Evolutionary conservation across 441 rosid genomes (phyloP).

Genomic region (Bruguiera hainesii): DNA sequence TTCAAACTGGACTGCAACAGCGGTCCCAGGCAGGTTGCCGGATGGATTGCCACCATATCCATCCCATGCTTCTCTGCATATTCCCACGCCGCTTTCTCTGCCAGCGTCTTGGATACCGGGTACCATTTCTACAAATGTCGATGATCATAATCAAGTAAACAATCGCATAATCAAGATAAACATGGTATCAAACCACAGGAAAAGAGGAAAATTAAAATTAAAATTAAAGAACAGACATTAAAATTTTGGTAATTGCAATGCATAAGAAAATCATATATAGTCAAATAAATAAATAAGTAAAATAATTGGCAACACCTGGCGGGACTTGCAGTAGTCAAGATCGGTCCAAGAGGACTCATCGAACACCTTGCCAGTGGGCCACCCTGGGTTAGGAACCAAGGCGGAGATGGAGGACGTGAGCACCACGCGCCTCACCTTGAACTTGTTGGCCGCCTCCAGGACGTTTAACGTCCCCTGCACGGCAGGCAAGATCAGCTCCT

Average conservation of each 20-base stretch:
- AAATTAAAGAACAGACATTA: no score
- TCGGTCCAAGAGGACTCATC: conserved; percentile 88
- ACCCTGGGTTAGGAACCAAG: conserved; percentile 64
- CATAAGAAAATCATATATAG: neutral
- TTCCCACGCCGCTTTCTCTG: conserved; percentile 85
- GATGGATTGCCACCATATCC: conserved; percentile 68
- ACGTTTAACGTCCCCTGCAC: conserved; percentile 78
- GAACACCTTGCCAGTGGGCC: conserved; percentile 46
- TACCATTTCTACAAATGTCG: conserved; percentile 55
- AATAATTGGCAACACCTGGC: conserved; percentile 35
- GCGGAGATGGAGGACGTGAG: conserved; percentile 82
- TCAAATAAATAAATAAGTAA: neutral
- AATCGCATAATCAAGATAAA: no score
- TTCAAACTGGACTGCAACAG: conserved; percentile 67
- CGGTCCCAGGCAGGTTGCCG: conserved; percentile 75
- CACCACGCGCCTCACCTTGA: conserved; percentile 67
- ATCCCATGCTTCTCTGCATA: conserved; percentile 55
- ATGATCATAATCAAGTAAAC: no score
- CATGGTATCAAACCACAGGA: no score
- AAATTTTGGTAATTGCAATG: no score
- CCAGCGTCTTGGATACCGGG: conserved; percentile 75
- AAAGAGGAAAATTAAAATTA: no score
- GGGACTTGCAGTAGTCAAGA: conserved; percentile 62
- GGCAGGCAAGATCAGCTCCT: conserved; percentile 69
- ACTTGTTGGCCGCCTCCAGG: conserved; percentile 52